phyloP scores from a whole-genome alignment of 2,329 filamentous ascomycete species.

The Pezicula radicicola region DNA sequence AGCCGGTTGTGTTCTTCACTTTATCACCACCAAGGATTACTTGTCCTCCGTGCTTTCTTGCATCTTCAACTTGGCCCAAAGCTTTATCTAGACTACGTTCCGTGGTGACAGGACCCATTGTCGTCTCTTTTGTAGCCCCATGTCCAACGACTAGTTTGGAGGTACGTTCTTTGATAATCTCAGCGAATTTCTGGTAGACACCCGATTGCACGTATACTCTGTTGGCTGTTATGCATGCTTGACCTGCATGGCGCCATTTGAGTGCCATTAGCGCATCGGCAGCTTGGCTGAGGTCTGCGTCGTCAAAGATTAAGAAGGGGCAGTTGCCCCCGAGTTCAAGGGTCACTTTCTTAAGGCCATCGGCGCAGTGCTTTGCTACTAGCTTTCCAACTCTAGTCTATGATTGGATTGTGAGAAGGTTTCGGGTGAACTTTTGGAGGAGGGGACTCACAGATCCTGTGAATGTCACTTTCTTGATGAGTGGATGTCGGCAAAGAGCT shows the following conservation, averaged over 20 bases:
- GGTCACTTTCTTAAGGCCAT: constrained; percentile 61
- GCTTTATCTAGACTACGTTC: constrained; percentile 54
- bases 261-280: constrained; percentile 43
- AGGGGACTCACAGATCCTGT: constrained; percentile 43
- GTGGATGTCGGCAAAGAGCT: constrained; percentile 51
- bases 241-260: constrained; percentile 58
- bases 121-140: constrained; percentile 52
- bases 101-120: constrained; percentile 59
- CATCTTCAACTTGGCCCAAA: constrained; percentile 59
- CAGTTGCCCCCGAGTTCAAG: constrained; percentile 64
- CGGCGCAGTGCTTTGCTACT: constrained; percentile 55
- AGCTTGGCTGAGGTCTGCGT: constrained; percentile 59
- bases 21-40: constrained; percentile 59
- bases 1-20: constrained; percentile 48
- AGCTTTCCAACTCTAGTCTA: constrained; percentile 58
- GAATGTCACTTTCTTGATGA: constrained; percentile 61
- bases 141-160: constrained; percentile 58
- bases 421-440: background rate
- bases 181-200: constrained; percentile 59
- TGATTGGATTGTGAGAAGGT: background rate
- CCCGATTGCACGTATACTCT: constrained; percentile 61
- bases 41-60: constrained; percentile 58
- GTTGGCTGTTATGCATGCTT: constrained; percentile 64
- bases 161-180: constrained; percentile 49
- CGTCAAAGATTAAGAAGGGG: constrained; percentile 62